phyloP scores from a whole-genome alignment of 495 filamentous ascomycete species.

The Aspergillus hancockii region DNA sequence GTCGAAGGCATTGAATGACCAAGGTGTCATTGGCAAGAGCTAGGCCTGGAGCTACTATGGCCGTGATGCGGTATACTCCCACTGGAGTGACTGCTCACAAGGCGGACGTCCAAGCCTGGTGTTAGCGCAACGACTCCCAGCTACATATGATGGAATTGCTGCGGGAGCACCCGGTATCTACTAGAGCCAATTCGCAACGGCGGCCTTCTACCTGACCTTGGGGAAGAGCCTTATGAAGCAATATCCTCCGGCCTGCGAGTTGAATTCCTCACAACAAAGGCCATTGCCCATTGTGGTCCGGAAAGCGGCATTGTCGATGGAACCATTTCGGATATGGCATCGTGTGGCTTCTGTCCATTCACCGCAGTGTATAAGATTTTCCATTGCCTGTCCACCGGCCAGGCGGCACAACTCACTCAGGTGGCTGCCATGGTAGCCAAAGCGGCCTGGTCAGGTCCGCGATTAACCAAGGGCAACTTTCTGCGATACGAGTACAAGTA shows the following conservation, averaged over 20 bases:
- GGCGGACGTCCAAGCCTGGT: slow-evolving; percentile 49
- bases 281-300: slow-evolving; percentile 44
- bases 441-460: slow-evolving; percentile 20
- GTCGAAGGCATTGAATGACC: slow-evolving; percentile 36
- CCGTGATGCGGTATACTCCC: slow-evolving; percentile 28
- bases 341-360: slow-evolving; percentile 40
- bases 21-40: slow-evolving; percentile 25
- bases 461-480: slow-evolving; percentile 3
- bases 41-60: slow-evolving; percentile 23
- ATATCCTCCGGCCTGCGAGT: slow-evolving; percentile 35
- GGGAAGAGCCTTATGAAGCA: no score
- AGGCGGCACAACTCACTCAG: not conserved
- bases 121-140: slow-evolving; percentile 40
- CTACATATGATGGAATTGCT: slow-evolving; percentile 60
- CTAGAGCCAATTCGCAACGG: no score
- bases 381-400: slow-evolving; percentile 29
- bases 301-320: slow-evolving; percentile 57
- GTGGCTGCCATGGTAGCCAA: not conserved
- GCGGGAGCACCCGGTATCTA: slow-evolving; percentile 52
- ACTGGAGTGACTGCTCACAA: slow-evolving; percentile 51
- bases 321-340: slow-evolving; percentile 55
- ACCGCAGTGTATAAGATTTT: slow-evolving; percentile 47
- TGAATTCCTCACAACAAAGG: slow-evolving; percentile 46
- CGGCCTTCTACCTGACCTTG: no score
- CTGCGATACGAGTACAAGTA: slow-evolving; percentile 21